A percentile compares a stretch with the other conserved stretches of the same genome.
These are phyloP conservation scores for bread wheat (Triticum aestivum) DNA, from an alignment of 176 grass and related monocot genomes.

Conservation along the genomic window DNA sequence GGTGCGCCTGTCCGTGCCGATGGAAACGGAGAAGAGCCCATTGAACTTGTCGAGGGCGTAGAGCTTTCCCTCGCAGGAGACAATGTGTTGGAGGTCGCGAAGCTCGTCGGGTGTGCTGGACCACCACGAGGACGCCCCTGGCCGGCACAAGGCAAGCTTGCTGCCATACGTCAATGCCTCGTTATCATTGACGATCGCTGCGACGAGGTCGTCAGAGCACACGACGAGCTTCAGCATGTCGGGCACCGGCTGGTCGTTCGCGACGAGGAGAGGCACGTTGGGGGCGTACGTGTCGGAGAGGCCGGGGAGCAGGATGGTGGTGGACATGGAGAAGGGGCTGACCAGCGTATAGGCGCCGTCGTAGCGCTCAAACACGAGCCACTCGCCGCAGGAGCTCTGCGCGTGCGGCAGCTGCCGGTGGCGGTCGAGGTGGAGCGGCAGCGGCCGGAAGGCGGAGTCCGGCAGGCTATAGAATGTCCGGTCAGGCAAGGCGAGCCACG, in stretches of 20 bases:
- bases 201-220: background rate
- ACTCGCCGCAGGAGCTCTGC: background rate
- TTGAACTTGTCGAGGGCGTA: background rate
- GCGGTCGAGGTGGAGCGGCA: background rate
- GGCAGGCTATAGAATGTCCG: slow-evolving; percentile 1
- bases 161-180: background rate
- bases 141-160: background rate
- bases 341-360: background rate
- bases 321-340: background rate
- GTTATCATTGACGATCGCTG: background rate
- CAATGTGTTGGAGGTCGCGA: background rate
- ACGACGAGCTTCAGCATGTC: background rate
- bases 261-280: background rate
- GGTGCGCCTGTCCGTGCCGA: background rate
- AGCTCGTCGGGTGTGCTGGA: background rate
- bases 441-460: background rate
- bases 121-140: background rate
- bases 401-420: background rate
- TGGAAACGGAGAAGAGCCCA: background rate
- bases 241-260: background rate
- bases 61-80: background rate
- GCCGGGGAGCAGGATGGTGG: background rate
- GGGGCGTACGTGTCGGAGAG: background rate
- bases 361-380: background rate
- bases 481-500: background rate